Conservation (phyloP, 768 basidiomycete genomes). For the Mycena leptocephala region DNA sequence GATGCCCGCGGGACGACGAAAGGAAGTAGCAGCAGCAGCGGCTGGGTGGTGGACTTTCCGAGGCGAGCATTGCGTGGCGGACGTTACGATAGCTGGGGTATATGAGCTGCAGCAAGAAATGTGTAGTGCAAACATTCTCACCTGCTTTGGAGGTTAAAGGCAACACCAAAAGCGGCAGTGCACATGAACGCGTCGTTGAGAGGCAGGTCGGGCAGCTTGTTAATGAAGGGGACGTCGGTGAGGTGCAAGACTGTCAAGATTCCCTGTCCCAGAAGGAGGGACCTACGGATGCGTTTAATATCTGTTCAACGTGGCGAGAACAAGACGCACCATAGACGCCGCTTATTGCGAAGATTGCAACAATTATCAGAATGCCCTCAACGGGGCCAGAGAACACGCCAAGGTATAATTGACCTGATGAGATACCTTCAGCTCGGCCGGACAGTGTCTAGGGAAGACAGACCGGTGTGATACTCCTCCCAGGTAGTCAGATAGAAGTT, state of each 20-base stretch:
- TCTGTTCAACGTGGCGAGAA: neutral
- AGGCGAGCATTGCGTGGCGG: constrained; percentile 66
- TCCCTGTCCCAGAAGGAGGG: constrained; percentile 87
- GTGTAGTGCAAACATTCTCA: neutral
- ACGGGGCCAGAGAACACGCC: constrained; percentile 96
- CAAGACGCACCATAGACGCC: constrained; percentile 77
- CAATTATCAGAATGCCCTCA: constrained; percentile 94
- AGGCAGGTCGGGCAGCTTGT: constrained; percentile 75
- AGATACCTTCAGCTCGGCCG: no score
- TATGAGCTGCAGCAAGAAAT: neutral
- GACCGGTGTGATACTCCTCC: constrained; percentile 93
- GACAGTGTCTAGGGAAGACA: no score
- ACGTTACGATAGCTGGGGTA: constrained; percentile 84
- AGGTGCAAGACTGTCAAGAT: constrained; percentile 74
- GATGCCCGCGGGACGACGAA: constrained; percentile 81
- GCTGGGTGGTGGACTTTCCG: constrained; percentile 63
- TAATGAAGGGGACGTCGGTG: constrained; percentile 65
- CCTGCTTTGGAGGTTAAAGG: constrained; percentile 87
- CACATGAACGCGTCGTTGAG: constrained; percentile 93
- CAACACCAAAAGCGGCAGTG: constrained; percentile 78
- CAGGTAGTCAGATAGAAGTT: constrained; percentile 90
- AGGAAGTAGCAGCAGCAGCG: constrained; percentile 85
- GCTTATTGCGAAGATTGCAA: constrained; percentile 82
- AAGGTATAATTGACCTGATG: constrained; percentile 92
- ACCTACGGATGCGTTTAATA: constrained; percentile 59